Base-by-base conservation (phyloP, 441 rosid genomes). In the Brassica hybrid region DNA sequence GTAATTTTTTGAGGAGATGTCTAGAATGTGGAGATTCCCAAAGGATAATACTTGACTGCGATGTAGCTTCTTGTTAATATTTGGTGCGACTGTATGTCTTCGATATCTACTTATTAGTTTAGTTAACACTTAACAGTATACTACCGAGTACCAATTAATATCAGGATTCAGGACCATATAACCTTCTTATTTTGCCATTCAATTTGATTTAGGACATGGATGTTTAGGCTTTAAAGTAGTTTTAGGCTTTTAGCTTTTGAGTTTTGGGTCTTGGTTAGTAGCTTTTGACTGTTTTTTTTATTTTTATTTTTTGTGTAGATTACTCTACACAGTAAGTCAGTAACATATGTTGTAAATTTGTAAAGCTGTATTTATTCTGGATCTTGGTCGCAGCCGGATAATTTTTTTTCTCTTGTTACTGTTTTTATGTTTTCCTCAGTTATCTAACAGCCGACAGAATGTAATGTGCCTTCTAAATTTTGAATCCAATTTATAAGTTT, bases 401-500 rank as follows among this genome's bases (percentile, higher is more conserved):
- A 61, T 8, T 8, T 7, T 18, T 54, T 17, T 16, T 23, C 8
- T 34, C 38, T 34, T 5, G 43, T 30, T 32, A 62, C 45, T 14
- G 10, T 30, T 9, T 7, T 63, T 63, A 34, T 63, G 8, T 65
- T 23, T 67, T n/a, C 34, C 9, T 4, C 7, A 23, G 7, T 67
- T 11, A 5, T 41, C 23, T 27, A 45, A 21, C 8, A 62, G 48
- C 68, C 68, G 69, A 62, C 69, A 30, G 9, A 61, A 43, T 25
- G 45, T 61, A 45, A 41, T 45, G 16, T 27, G 7, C 67, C 48
- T 72, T 60, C 9, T 7, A 18, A 41, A 36, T 10, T 58, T 21
- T 16, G 19, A 12, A 43, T 66, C 57, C 32, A 61, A 25, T 23
- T 32, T 7, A 62, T 14, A 63, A 63, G 3, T 14, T 63, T 34